Conservation (phyloP, 78 protist genomes). For the Cavenderia fasciculata region DNA sequence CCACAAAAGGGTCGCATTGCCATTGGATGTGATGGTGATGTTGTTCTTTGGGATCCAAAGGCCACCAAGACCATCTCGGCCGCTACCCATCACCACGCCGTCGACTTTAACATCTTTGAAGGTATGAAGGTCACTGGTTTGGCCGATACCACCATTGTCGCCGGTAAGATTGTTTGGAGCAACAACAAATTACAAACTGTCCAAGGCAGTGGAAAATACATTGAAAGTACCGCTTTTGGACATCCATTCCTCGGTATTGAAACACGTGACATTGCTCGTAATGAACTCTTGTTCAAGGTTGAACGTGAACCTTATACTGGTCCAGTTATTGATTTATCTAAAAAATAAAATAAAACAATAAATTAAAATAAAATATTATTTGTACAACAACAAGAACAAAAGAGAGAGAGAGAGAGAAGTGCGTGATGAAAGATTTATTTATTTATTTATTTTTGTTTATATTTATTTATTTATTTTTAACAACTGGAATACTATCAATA, state of each 20-base stretch:
- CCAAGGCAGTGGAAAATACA: constrained; percentile 73
- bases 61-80: constrained; percentile 78
- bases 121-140: constrained; percentile 86
- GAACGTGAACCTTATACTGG: constrained; percentile 85
- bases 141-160: constrained; percentile 52
- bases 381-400: too few relatives aligned
- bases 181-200: constrained; percentile 42
- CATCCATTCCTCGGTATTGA: constrained; percentile 75
- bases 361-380: too few relatives aligned
- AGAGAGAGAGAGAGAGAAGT: too few relatives aligned
- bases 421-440: too few relatives aligned
- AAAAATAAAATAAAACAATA: neutral
- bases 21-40: constrained; percentile 91
- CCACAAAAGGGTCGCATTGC: constrained; percentile 92
- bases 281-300: constrained; percentile 71
- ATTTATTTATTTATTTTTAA: too few relatives aligned
- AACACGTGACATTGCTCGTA: constrained; percentile 45
- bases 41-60: constrained; percentile 88
- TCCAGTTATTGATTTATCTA: constrained; percentile 13
- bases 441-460: too few relatives aligned
- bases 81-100: constrained; percentile 86
- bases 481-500: too few relatives aligned
- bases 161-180: constrained; percentile 73
- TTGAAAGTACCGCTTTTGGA: constrained; percentile 74
- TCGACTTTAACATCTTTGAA: constrained; percentile 92